Conservation (phyloP, 2,329 filamentous ascomycete genomes). For the Tolypocladium guangdongense region DNA sequence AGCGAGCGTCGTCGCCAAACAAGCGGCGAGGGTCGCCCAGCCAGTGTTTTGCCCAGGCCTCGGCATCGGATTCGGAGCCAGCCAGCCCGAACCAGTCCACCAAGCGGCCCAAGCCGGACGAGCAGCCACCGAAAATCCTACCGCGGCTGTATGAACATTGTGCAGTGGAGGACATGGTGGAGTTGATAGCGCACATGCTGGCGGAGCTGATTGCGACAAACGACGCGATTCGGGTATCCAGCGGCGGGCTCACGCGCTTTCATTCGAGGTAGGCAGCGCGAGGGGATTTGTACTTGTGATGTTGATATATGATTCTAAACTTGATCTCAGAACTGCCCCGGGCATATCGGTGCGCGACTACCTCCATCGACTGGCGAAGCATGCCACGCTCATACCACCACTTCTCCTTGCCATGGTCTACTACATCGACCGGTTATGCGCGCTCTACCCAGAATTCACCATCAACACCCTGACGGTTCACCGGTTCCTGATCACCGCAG, state of each 20-base stretch:
- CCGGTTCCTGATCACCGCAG: constrained; percentile 90
- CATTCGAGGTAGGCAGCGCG: constrained; percentile 62
- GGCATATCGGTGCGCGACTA: constrained; percentile 94
- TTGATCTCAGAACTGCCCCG: constrained; percentile 43
- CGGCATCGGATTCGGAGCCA: background rate
- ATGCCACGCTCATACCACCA: constrained; percentile 86
- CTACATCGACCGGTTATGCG: constrained; percentile 92
- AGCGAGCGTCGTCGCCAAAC: constrained; percentile 16
- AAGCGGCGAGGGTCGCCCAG: constrained; percentile 20
- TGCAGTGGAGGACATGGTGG: constrained; percentile 73
- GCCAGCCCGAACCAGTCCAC: constrained; percentile 5
- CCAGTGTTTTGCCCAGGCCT: background rate
- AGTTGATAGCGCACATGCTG: constrained; percentile 89
- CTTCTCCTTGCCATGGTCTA: constrained; percentile 98
- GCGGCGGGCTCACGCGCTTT: constrained; percentile 82
- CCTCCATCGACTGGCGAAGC: constrained; percentile 80
- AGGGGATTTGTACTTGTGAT: background rate
- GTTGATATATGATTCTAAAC: background rate
- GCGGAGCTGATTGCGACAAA: constrained; percentile 91
- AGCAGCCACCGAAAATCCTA: constrained; percentile 44
- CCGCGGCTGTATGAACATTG: constrained; percentile 73
- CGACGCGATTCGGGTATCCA: constrained; percentile 64
- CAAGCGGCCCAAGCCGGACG: constrained; percentile 44
- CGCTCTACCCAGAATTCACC: constrained; percentile 86
- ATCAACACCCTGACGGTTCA: constrained; percentile 95